A percentile compares a stretch with the other conserved stretches of the same genome.
These are phyloP conservation scores for Cryptosporidium parvum DNA, from an alignment of 169 alveolate species.

Conservation along the genomic window DNA sequence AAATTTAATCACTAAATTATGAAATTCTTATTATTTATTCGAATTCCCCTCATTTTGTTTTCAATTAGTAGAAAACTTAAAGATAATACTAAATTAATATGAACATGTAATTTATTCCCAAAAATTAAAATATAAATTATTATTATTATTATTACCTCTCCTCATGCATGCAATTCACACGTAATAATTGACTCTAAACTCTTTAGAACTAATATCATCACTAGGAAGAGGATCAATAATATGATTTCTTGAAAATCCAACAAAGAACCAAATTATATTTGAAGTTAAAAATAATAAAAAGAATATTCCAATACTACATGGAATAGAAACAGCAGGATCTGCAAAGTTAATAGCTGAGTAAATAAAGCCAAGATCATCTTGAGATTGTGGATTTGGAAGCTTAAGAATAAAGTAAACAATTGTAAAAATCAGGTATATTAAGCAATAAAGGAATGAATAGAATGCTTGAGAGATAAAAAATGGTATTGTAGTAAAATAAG, in stretches of 20 bases:
- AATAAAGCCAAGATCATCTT: conserved; percentile 64
- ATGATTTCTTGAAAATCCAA: conserved; percentile 65
- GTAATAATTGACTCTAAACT: conserved; percentile 49
- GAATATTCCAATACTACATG: conserved; percentile 62
- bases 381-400: conserved; percentile 62
- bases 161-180: conserved; percentile 1
- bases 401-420: conserved; percentile 40
- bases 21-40: not conserved
- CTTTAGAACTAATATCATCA: not conserved
- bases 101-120: not conserved
- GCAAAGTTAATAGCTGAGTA: conserved; percentile 74
- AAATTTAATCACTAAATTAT: too few species aligned
- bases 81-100: too few species aligned
- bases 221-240: conserved; percentile 59
- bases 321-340: conserved; percentile 64
- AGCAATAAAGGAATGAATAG: conserved; percentile 50
- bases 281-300: conserved; percentile 26
- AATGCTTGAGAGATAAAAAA: conserved; percentile 52
- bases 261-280: conserved; percentile 67
- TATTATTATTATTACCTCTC: not conserved
- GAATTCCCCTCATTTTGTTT: too few species aligned
- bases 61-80: too few species aligned
- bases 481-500: conserved; percentile 63
- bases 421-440: conserved; percentile 47
- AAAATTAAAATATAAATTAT: too few species aligned